Base-by-base conservation (phyloP, 768 basidiomycete species). In the Dentipellis sp. region DNA sequence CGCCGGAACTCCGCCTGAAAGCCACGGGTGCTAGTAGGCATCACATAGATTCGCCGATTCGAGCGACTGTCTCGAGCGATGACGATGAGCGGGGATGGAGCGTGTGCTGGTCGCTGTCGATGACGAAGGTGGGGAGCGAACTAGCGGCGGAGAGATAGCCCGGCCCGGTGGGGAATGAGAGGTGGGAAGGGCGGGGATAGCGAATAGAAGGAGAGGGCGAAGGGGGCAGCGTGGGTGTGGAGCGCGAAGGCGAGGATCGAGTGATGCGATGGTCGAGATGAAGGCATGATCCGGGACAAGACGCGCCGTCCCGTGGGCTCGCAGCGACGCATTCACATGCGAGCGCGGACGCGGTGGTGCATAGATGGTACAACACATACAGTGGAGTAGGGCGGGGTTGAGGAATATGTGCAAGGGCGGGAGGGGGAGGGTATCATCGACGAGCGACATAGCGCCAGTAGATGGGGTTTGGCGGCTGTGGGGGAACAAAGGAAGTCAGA, bases 401-500 rank as follows among this genome's bases (percentile, higher is more conserved):
- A 19, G 48, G 19, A 9, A 49, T 49, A 21, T 49, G 48, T 34
- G 48, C 48, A 49, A 23, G 22, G 48, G 42, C 42, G 48, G 48
- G 21, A 9, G 9, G 48, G 48, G 48, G 48, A 19, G 22, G 16
- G 3, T 5, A 10, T 37, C 35, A 77, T 65, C 75, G 68, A 53
- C 75, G 75, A n/a, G 75, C 72, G 54, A 77, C 71, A 58, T 77
- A 77, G 22, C 76, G 72, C 75, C 75, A 77, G 63, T 72, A 77
- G n/a, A 58, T 10, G 37, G 59, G 37, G 47, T 77, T 77, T 17
- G 76, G 75, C 56, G 75, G 75, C 75, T 77, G 63, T 37, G 16
- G 39, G 56, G 35, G 21, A 45, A 57, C 19, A 53, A 39, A 52
- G 50, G 64, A 52, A 49, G 16, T n/a, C 34, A 36, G 38, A 46